Conservation (phyloP, 2,329 filamentous ascomycete species). For the Xylaria sp. region DNA sequence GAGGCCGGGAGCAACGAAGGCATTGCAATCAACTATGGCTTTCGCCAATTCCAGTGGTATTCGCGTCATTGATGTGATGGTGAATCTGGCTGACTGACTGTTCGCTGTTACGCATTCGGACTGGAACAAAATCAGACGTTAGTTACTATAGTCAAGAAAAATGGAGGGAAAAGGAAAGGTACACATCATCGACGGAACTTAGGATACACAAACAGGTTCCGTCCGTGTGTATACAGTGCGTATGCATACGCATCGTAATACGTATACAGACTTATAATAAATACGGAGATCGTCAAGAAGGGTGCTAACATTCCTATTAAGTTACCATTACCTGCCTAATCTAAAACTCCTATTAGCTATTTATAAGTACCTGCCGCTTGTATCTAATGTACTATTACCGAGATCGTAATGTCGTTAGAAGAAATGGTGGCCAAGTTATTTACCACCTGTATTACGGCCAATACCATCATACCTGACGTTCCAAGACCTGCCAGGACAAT, state of each 20-base stretch:
- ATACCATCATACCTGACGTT: not conserved
- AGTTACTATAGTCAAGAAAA: not conserved
- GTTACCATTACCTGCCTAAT: slow-evolving; percentile 11
- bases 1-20: not conserved
- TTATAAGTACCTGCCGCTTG: slow-evolving; percentile 7
- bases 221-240: not conserved
- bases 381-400: slow-evolving; percentile 13
- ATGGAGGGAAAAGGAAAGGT: not conserved
- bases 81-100: not conserved
- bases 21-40: not conserved
- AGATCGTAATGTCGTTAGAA: slow-evolving; percentile 26
- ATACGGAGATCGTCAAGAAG: not conserved
- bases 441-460: slow-evolving; percentile 3
- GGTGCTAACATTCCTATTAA: slow-evolving; percentile 8
- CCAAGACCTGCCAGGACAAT: not conserved
- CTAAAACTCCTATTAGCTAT: slow-evolving; percentile 12
- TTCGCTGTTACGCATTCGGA: not conserved
- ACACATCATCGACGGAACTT: not conserved
- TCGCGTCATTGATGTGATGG: not conserved
- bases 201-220: not conserved
- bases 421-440: slow-evolving; percentile 1
- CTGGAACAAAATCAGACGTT: not conserved
- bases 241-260: not conserved
- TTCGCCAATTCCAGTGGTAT: not conserved
- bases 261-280: not conserved